These are phyloP conservation scores for Debaryomyces castellii DNA, from an alignment of 805 yeast genomes.

Conservation along the genomic window DNA sequence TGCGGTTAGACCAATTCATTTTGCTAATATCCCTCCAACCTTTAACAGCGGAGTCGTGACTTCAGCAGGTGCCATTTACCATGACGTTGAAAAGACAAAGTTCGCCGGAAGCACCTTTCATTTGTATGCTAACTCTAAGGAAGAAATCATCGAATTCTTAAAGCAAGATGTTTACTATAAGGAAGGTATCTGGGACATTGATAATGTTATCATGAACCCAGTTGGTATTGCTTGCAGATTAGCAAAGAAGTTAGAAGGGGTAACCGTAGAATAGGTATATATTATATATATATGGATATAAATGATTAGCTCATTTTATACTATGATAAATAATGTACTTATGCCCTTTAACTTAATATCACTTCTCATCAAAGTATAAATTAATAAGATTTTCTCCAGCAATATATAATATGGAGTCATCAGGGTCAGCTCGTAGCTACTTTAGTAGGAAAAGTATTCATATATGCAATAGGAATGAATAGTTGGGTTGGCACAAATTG, in stretches of 20 bases:
- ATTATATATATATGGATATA: neutral
- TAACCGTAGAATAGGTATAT: slow-evolving; percentile 6
- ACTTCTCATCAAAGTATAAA: neutral
- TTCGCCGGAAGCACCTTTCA: slow-evolving; percentile 72
- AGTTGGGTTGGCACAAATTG: neutral
- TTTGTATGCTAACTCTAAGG: slow-evolving; percentile 60
- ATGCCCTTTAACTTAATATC: neutral
- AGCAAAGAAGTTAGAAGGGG: slow-evolving; percentile 36
- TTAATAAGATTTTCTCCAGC: neutral
- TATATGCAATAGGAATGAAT: neutral
- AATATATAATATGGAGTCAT: neutral
- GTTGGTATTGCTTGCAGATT: slow-evolving; percentile 34
- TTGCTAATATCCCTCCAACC: slow-evolving; percentile 24
- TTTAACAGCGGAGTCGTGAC: slow-evolving; percentile 39
- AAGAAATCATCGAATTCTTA: slow-evolving; percentile 64
- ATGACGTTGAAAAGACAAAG: slow-evolving; percentile 42
- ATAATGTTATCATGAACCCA: slow-evolving; percentile 59
- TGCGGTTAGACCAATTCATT: slow-evolving; percentile 51
- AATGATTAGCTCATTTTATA: neutral
- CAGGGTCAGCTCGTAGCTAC: neutral
- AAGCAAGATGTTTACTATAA: slow-evolving; percentile 61
- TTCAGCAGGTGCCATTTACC: slow-evolving; percentile 44
- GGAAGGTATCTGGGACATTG: slow-evolving; percentile 76
- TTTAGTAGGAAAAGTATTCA: neutral
- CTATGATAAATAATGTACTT: neutral